phyloP scores from a whole-genome alignment of 345 rosid genomes.

The Pistacia integerrima region DNA sequence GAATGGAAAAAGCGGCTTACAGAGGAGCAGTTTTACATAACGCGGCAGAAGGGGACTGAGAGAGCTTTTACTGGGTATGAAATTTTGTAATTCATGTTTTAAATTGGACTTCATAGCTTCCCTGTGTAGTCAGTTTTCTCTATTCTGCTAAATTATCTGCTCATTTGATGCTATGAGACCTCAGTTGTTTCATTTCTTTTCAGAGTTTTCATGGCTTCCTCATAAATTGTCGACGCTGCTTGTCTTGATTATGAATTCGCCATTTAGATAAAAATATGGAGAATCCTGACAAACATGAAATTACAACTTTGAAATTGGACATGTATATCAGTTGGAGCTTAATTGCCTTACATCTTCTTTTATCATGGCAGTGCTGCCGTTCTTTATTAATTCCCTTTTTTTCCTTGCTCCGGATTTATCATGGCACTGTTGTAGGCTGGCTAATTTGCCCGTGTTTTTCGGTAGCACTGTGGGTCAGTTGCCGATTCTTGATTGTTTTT shows the following conservation, averaged over 20 bases:
- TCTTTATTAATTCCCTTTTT: neutral
- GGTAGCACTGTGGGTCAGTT: neutral
- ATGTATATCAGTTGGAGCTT: too few species aligned
- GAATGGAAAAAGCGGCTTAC: constrained; percentile 84
- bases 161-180: neutral
- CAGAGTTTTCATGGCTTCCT: neutral
- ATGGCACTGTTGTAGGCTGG: neutral
- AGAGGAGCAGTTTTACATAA: constrained; percentile 63
- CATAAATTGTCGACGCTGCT: neutral
- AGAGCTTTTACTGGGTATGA: constrained; percentile 90
- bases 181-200: neutral
- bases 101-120: too few species aligned
- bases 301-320: neutral
- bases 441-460: neutral
- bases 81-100: too few species aligned
- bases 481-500: neutral
- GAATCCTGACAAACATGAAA: neutral
- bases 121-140: too few species aligned
- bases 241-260: neutral
- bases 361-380: neutral
- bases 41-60: constrained; percentile 90
- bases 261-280: neutral
- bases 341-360: too few species aligned
- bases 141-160: too few species aligned
- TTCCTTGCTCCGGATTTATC: too few species aligned